These are phyloP conservation scores for Hypocreales sp. DNA, from an alignment of 2,329 filamentous ascomycete species.

Conservation along the genomic window DNA sequence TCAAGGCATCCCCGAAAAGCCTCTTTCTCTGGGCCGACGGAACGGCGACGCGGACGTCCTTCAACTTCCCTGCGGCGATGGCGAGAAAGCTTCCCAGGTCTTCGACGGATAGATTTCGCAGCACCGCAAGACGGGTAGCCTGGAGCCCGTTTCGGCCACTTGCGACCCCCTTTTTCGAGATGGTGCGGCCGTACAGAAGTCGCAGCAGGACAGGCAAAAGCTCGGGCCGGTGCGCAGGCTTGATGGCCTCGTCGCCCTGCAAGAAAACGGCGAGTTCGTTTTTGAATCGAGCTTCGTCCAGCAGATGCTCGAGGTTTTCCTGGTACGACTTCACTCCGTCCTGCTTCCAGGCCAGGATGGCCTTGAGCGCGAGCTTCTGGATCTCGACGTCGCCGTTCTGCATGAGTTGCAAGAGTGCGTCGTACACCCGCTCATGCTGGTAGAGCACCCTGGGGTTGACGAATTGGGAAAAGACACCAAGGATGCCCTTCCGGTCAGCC, in stretches of 20 bases:
- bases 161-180: conserved; percentile 62
- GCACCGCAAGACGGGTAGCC: conserved; percentile 62
- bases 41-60: conserved; percentile 41
- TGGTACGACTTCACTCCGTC: conserved; percentile 61
- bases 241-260: conserved; percentile 58
- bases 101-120: conserved; percentile 59
- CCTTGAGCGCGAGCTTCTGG: conserved; percentile 72
- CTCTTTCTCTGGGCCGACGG: conserved; percentile 30
- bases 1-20: conserved; percentile 39
- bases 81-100: conserved; percentile 72
- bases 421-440: conserved; percentile 59
- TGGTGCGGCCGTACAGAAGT: conserved; percentile 76
- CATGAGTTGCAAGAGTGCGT: conserved; percentile 58
- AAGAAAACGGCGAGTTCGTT: conserved; percentile 88
- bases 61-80: conserved; percentile 62
- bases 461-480: conserved; percentile 73
- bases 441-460: conserved; percentile 74
- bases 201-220: conserved; percentile 79
- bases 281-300: conserved; percentile 83
- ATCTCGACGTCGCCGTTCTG: conserved; percentile 83
- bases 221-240: conserved; percentile 52
- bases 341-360: conserved; percentile 80
- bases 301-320: conserved; percentile 70
- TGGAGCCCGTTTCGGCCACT: conserved; percentile 71
- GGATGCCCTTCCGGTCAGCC: conserved; percentile 69